Percentiles rank a stretch among this genome's conserved stretches.
Conservation (phyloP, 495 filamentous ascomycete species). For the Rostrohypoxylon terebratum region DNA sequence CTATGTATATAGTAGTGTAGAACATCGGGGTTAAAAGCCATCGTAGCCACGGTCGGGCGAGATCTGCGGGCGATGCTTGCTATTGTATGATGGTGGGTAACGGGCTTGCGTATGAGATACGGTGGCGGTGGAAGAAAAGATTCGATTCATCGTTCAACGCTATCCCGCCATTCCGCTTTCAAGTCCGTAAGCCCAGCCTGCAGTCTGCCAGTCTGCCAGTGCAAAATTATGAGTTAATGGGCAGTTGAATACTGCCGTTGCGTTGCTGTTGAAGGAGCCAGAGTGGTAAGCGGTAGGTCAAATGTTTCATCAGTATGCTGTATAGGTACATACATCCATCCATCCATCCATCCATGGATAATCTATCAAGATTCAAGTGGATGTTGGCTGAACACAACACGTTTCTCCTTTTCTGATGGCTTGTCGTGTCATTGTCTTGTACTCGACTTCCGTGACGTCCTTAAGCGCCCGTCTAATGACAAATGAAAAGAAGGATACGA, state of each 20-base stretch:
- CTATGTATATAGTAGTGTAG: not conserved
- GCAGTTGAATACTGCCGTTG: too few relatives aligned
- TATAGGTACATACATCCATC: too few relatives aligned
- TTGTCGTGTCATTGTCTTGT: not conserved
- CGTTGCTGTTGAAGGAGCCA: not conserved
- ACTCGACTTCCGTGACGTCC: constrained; percentile 21
- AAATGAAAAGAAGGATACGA: constrained; percentile 14
- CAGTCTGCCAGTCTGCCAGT: too few relatives aligned
- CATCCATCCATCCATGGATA: too few relatives aligned
- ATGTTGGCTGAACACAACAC: not conserved
- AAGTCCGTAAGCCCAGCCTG: not conserved
- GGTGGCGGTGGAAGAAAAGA: constrained; percentile 16
- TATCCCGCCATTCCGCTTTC: not conserved
- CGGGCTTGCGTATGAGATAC: constrained; percentile 22
- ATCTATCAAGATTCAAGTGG: constrained; percentile 1
- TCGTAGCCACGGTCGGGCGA: not conserved
- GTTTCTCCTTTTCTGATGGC: constrained; percentile 6
- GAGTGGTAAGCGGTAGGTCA: not conserved
- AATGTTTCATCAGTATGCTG: constrained; percentile 24
- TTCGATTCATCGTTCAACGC: not conserved
- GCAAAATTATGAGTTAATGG: too few relatives aligned
- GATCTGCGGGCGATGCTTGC: constrained; percentile 9
- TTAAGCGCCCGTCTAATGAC: constrained; percentile 36
- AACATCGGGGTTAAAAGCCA: not conserved
- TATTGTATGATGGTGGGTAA: constrained; percentile 32